Evolutionary conservation across 225 moss, liverwort and hornwort species (phyloP), one percentile per base, ranked within the genome.

Genomic region (Straminergon stramineum): DNA sequence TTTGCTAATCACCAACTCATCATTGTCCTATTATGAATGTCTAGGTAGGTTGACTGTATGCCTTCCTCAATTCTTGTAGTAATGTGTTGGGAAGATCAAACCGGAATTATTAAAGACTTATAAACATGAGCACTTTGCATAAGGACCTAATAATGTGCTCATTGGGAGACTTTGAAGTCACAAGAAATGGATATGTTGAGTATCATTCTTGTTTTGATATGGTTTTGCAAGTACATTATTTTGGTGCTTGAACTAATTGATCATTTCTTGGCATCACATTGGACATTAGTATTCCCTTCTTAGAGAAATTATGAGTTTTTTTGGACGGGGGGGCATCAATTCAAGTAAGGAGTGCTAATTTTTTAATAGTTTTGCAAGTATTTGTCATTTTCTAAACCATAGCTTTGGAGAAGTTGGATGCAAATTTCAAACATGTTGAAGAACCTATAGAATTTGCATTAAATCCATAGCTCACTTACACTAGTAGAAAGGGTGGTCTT

Each of bases 301-400:
- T n/a, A 13, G 24, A 39, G 24, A 23, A 70, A 7, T 70, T 23
- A 13, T 7, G 69, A 39, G 11, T 11, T 37, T n/a, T n/a, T 2
- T 7, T 7, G 0, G 4, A 2, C 3, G 22, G 13, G 0, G 0
- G n/a, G n/a, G n/a, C n/a, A n/a, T n/a, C 8, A 41, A 24, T 41
- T 8, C 5, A 26, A 41, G 5, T 0, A 71, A 41, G 15, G 8
- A 26, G 5, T 26, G 5, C 3, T 71, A 16, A 31, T 64, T 32
- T 65, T 65, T 32, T 4, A 32, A 6, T 2, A 2, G 10, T 61
- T 61, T 61, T 26, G 12, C 11, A 1, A 17, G 17, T 32, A 65
- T 9, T 65, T 17, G 9, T 32, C 32, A 17, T 17, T 17, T 65
- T 65, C 9, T 65, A 17, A 7, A 2, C 9, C 32, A 17, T 65